Base-by-base conservation (phyloP, 306 rosid species). In the Prunus kanzakura region DNA sequence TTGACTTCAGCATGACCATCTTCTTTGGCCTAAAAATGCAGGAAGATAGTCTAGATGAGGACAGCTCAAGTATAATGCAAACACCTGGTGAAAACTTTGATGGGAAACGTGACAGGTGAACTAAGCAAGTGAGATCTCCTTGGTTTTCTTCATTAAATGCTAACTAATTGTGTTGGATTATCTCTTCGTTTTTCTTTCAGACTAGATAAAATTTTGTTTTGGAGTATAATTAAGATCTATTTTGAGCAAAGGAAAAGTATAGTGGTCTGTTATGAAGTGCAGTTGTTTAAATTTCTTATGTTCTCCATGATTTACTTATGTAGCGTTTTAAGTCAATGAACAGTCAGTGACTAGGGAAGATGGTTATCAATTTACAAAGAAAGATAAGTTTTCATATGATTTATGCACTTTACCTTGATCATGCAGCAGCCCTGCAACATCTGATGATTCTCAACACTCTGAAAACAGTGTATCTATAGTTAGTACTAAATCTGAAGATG, bases 61-160 rank as follows among this genome's bases (percentile, higher is more conserved):
- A 84, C 65, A 89, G 86, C 69, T 65, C 87, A 5, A 55, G 70
- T 83, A 79, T 68, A 79, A 67, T 58, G 86, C 85, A 70, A 71
- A 88, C 88, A 74, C 76, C 87, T 51, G 80, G 67, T 60, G 96
- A 89, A 82, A 80, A 43, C 29, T 73, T 89, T 76, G 82, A 83
- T 56, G 83, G 88, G 91, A 88, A 89, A 91, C 89, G 75, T 89
- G 97, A 94, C 98, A 92, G 98, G 98, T 94, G 97, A 94, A 86
- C 86, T 86, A 86, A 88, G 93, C 96, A 94, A 94, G 98, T 94
- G 96, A 94, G 97, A 82, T 76, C 79, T 82, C 85, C 76, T 63
- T 79, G 78, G 78, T 73, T 76, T 79, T 79, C 73, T 75, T 84
- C 69, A 47, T 56, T 67, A 25, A 20, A 29, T 18, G 16, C 41